Conservation (phyloP, 805 yeast species). For the Priceomyces haplophilus region DNA sequence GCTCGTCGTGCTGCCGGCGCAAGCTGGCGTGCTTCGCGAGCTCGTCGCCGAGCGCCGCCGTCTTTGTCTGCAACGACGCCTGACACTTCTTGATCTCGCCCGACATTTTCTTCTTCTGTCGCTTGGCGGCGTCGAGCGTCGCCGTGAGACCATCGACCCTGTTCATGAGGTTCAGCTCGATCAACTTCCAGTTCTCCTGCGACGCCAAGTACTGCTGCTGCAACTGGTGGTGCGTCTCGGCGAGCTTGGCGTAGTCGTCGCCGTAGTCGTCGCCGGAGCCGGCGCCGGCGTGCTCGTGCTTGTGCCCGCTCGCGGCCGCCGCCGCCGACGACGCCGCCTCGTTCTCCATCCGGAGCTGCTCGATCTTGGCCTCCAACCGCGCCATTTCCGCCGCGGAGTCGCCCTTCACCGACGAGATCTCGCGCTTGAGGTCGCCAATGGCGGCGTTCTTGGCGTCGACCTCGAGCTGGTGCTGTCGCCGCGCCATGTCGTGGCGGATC, state of each 20-base stretch:
- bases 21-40: constrained; percentile 21
- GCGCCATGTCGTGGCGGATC: constrained; percentile 32
- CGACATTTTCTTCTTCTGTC: constrained; percentile 25
- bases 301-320: too few species aligned
- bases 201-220: constrained; percentile 74
- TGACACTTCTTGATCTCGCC: constrained; percentile 33
- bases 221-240: constrained; percentile 50
- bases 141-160: constrained; percentile 39
- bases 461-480: constrained; percentile 31
- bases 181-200: constrained; percentile 76
- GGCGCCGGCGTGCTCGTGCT: constrained; percentile 2
- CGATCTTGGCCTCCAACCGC: constrained; percentile 67
- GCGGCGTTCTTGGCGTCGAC: constrained; percentile 30
- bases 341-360: constrained; percentile 57
- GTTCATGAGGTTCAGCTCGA: constrained; percentile 63
- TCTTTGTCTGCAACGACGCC: constrained; percentile 12
- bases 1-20: constrained; percentile 23
- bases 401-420: constrained; percentile 32
- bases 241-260: constrained; percentile 41
- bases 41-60: constrained; percentile 7
- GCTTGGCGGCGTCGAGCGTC: constrained; percentile 28
- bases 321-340: constrained; percentile 53
- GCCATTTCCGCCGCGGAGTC: constrained; percentile 45
- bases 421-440: constrained; percentile 28
- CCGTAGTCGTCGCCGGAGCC: constrained; percentile 30